These are phyloP conservation scores for Dalbergia cultrata DNA, from an alignment of 306 rosid species.

Conservation along the genomic window DNA sequence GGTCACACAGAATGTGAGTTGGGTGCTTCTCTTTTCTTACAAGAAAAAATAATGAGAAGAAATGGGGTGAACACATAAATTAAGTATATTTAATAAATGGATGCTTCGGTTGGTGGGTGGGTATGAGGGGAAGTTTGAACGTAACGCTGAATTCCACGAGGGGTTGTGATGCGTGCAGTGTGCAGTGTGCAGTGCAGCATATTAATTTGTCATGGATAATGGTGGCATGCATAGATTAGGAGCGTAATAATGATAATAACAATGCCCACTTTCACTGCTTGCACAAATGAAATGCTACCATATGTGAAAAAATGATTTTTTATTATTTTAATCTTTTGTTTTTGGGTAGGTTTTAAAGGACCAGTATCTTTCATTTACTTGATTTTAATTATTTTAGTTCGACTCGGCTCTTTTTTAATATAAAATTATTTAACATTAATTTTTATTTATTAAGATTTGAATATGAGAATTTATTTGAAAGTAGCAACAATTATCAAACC, in stretches of 20 bases:
- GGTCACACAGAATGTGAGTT: constrained; percentile 38
- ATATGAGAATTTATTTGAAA: no score
- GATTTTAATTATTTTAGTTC: no score
- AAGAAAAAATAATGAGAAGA: constrained; percentile 22
- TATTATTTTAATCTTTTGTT: no score
- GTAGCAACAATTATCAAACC: no score
- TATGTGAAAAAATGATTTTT: not conserved
- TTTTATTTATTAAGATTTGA: not conserved
- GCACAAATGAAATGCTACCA: not conserved
- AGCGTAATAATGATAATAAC: not conserved
- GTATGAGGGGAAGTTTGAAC: constrained; percentile 83
- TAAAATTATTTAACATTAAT: no score
- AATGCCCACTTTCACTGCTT: constrained; percentile 7
- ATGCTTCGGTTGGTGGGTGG: constrained; percentile 68
- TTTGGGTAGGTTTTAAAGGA: no score
- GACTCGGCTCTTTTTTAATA: no score
- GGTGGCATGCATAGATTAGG: constrained; percentile 8
- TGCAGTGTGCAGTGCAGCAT: not conserved
- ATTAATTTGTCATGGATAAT: constrained; percentile 44
- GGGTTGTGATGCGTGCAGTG: constrained; percentile 17
- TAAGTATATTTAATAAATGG: constrained; percentile 50
- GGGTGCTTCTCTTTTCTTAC: constrained; percentile 33
- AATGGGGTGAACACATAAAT: not conserved
- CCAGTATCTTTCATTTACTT: no score
- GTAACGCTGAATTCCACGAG: constrained; percentile 86